Evolutionary conservation across 768 basidiomycete species (phyloP).

Genomic region (Podaxis sp.): DNA sequence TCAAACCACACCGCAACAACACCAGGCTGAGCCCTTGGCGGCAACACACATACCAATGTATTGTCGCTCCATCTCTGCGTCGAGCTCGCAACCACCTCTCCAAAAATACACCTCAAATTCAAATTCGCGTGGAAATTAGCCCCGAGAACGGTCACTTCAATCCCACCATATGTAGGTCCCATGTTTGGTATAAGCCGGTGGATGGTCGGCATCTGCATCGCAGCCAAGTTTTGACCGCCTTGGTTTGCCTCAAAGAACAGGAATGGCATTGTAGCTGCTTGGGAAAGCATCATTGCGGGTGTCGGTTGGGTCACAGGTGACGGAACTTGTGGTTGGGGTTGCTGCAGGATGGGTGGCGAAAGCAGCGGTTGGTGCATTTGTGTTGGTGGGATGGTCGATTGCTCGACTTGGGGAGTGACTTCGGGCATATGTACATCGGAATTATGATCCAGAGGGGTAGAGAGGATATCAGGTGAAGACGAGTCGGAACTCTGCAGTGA

Average conservation of each 20-base stretch:
- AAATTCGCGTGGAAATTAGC: constrained; percentile 81
- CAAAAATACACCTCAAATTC: constrained; percentile 81
- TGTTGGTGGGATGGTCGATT: constrained; percentile 15
- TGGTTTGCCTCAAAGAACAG: constrained; percentile 61
- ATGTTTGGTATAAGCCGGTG: constrained; percentile 82
- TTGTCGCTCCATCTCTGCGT: constrained; percentile 93
- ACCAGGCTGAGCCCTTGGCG: constrained; percentile 78
- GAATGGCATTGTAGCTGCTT: constrained; percentile 40
- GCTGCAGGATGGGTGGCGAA: constrained; percentile 21
- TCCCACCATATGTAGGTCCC: constrained; percentile 90
- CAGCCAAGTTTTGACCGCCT: constrained; percentile 43
- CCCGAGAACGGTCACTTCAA: constrained; percentile 92
- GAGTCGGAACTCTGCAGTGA: constrained; percentile 44
- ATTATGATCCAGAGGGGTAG: constrained; percentile 43
- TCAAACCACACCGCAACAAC: constrained; percentile 90
- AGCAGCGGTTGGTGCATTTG: constrained; percentile 18
- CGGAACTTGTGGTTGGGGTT: constrained; percentile 27
- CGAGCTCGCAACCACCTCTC: constrained; percentile 75
- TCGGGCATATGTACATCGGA: constrained; percentile 41
- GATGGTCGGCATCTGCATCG: constrained; percentile 64
- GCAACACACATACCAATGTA: constrained; percentile 88
- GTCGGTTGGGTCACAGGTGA: constrained; percentile 24
- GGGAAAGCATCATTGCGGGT: constrained; percentile 29
- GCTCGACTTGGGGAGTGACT: constrained; percentile 21
- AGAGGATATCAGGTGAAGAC: constrained; percentile 45